These are phyloP conservation scores for Crithidia bombi DNA, from an alignment of 208 protist genomes.

Conservation along the genomic window DNA sequence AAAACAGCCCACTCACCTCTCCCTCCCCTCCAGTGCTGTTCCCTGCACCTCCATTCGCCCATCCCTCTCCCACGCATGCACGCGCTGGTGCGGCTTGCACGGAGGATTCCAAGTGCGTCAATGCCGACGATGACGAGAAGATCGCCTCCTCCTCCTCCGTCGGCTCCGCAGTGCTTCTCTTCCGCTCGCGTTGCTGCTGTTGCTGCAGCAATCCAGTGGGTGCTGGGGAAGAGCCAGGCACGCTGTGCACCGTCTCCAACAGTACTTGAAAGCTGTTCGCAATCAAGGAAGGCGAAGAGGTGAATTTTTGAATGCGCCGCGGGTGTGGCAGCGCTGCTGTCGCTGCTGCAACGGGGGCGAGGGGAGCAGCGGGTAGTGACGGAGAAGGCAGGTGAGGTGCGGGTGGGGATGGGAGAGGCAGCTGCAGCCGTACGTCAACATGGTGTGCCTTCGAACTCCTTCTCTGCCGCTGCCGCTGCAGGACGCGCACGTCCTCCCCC, in stretches of 20 bases:
- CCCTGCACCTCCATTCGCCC: too few relatives aligned
- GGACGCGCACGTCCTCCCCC: background rate
- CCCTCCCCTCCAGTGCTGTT: too few relatives aligned
- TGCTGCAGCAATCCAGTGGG: background rate
- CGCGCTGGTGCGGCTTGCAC: too few relatives aligned
- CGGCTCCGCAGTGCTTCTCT: background rate
- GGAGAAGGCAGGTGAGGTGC: background rate
- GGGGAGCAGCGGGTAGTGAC: background rate
- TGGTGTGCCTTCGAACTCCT: background rate
- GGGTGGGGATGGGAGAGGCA: background rate
- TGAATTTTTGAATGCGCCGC: too few relatives aligned
- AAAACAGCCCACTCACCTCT: too few relatives aligned
- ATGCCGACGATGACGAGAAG: background rate
- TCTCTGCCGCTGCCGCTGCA: background rate
- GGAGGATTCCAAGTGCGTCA: too few relatives aligned
- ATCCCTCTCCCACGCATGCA: too few relatives aligned
- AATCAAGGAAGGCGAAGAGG: background rate
- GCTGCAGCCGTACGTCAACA: background rate
- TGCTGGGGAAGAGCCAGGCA: background rate
- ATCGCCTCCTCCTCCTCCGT: background rate
- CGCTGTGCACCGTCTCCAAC: slow-evolving; percentile 1
- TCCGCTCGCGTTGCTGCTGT: background rate
- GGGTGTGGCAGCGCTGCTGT: background rate
- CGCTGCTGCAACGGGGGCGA: background rate
- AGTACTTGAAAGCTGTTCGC: slow-evolving; percentile 1